Base-by-base conservation (phyloP, 345 rosid genomes). In the Salix exigua region DNA sequence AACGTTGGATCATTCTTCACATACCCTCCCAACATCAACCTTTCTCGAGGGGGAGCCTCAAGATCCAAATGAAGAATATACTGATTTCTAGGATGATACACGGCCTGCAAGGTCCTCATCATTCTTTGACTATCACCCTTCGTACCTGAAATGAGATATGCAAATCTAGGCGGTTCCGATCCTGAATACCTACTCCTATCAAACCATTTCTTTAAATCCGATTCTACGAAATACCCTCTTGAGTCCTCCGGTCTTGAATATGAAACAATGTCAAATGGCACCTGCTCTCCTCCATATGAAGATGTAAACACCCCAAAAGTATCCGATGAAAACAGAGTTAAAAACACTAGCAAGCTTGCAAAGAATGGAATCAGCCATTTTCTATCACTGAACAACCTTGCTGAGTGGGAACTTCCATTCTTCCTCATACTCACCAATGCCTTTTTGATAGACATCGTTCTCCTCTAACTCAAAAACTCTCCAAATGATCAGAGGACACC, bases 11-110 rank as follows among this genome's bases (percentile, higher is more conserved):
- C 96, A 55, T 69, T 91, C 88, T 91, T 94, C 73, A 94, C 90
- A 73, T 82, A 79, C 61, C 79, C 80, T 2, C 91, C 83, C 83
- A 94, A 82, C 75, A 92, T 96, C 84, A 89, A 71, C 75, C 97
- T 83, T 84, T 94, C 98, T 13, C 96, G 88, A 2, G 96, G 94
- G 0, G 96, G 97, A 50, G 96, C 98, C 84, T 94, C 97, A 12
- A 94, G 96, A 84, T 94, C 98, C 86, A 92, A 85, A 83, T 92
- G 98, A 63, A 94, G 82, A 77, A 94, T 91, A 79, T 94, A 94
- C 85, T 92, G 98, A 82, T 94, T 94, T 79, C 98, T 88, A 0
- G 98, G 98, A 81, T 94, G 98, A 79, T 92, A 94, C 37, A 94
- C 94, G 21, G 95, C 97, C 79, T 92, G 94, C 79, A 94, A 85